A percentile compares a stretch with the other conserved stretches of the same genome.
Evolutionary conservation across 768 basidiomycete genomes (phyloP).

Genomic region (Suillus cothurnatus): DNA sequence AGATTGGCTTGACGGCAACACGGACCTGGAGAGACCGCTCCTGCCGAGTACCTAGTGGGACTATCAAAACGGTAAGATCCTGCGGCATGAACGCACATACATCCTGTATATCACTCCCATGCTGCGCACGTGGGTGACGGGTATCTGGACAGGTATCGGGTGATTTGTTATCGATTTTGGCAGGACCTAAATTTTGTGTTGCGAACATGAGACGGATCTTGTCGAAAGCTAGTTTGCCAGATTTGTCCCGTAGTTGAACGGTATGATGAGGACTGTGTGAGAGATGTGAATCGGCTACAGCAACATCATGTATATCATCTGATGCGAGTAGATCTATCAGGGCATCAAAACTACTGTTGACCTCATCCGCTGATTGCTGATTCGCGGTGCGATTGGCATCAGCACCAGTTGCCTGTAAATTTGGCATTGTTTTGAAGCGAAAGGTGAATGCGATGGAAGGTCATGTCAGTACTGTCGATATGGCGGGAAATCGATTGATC

Average conservation of each 20-base stretch:
- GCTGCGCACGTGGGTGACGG: background rate
- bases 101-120: background rate
- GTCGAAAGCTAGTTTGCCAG: constrained; percentile 34
- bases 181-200: constrained; percentile 14
- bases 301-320: constrained; percentile 24
- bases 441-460: background rate
- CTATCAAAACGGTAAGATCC: background rate
- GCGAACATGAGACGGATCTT: constrained; percentile 33
- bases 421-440: background rate
- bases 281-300: background rate
- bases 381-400: background rate
- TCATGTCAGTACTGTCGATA: background rate
- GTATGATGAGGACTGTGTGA: constrained; percentile 9
- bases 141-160: background rate
- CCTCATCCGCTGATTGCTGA: constrained; percentile 1
- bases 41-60: background rate
- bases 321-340: constrained; percentile 34
- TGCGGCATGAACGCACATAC: background rate
- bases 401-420: background rate
- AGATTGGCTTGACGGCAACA: background rate
- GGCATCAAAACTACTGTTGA: constrained; percentile 25
- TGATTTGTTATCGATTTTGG: too few relatives aligned
- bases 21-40: background rate
- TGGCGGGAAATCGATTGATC: background rate
- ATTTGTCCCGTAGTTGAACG: constrained; percentile 24